Evolutionary conservation across 2,329 filamentous ascomycete species (phyloP).

Genomic region (Scedosporium dehoogii): DNA sequence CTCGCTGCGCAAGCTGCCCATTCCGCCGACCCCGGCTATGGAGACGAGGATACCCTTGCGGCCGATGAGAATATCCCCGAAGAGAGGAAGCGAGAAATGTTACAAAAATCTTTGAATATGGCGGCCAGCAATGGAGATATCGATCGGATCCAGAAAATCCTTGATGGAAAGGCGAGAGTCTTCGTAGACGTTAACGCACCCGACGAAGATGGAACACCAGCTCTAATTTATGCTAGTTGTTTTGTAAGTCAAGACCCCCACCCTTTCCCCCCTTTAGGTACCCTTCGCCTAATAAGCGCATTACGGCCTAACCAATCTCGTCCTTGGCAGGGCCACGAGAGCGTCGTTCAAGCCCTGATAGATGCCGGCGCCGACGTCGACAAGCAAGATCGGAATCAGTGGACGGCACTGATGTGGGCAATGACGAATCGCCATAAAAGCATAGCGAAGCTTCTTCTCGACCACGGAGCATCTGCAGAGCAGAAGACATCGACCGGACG

Average conservation of each 20-base stretch:
- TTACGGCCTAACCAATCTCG: not conserved
- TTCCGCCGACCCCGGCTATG: slow-evolving; percentile 59
- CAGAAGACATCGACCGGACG: slow-evolving; percentile 89
- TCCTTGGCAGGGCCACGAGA: slow-evolving; percentile 63
- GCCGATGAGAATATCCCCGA: slow-evolving; percentile 63
- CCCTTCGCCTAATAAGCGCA: not conserved
- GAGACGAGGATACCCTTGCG: slow-evolving; percentile 72
- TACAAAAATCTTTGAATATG: slow-evolving; percentile 88
- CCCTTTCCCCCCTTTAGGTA: not conserved
- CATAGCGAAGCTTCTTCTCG: slow-evolving; percentile 85
- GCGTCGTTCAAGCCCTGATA: slow-evolving; percentile 75
- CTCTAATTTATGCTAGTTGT: slow-evolving; percentile 93
- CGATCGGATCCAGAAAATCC: slow-evolving; percentile 64
- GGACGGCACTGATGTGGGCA: slow-evolving; percentile 98
- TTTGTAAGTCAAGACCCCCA: slow-evolving; percentile 52
- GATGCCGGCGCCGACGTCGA: slow-evolving; percentile 83
- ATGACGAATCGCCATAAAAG: slow-evolving; percentile 98
- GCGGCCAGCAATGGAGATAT: slow-evolving; percentile 94
- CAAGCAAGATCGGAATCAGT: slow-evolving; percentile 89
- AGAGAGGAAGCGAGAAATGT: slow-evolving; percentile 64
- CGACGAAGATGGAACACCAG: slow-evolving; percentile 93
- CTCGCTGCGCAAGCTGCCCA: slow-evolving; percentile 87
- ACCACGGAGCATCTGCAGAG: slow-evolving; percentile 90
- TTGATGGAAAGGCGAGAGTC: slow-evolving; percentile 61
- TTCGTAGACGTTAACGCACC: slow-evolving; percentile 79